phyloP scores from a whole-genome alignment of 306 rosid genomes.

The Malus sieversii region DNA sequence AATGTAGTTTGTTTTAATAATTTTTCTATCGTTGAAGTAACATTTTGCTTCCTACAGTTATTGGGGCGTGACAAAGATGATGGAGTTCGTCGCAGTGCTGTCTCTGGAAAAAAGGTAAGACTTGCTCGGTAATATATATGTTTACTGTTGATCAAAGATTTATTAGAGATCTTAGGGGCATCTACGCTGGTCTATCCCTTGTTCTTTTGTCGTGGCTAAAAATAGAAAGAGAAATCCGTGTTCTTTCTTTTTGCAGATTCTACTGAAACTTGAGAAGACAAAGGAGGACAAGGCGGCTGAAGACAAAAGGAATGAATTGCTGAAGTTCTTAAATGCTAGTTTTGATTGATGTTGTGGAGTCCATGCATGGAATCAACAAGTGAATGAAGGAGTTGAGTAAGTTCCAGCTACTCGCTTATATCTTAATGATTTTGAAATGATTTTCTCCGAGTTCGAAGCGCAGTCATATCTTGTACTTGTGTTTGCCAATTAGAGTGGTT shows the following conservation, averaged over 20 bases:
- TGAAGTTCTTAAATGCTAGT: conserved; percentile 93
- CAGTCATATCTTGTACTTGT: background rate
- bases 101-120: conserved; percentile 91
- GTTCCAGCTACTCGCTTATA: conserved; percentile 7
- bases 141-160: background rate
- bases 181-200: background rate
- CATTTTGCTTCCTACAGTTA: conserved; percentile 43
- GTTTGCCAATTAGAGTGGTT: background rate
- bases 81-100: conserved; percentile 84
- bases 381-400: conserved; percentile 5
- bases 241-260: conserved; percentile 42
- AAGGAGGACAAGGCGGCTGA: conserved; percentile 92
- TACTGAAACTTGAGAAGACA: conserved; percentile 82
- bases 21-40: background rate
- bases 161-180: background rate
- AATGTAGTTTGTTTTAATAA: background rate
- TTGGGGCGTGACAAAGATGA: conserved; percentile 80
- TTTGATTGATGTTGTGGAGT: conserved; percentile 47
- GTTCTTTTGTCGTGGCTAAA: background rate
- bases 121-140: background rate
- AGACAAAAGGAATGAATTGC: conserved; percentile 84
- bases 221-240: background rate
- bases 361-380: conserved; percentile 14
- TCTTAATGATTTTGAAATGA: background rate
- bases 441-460: background rate